These are phyloP conservation scores for Boletus smithii DNA, from an alignment of 1,284 basidiomycete species.

Conservation along the genomic window DNA sequence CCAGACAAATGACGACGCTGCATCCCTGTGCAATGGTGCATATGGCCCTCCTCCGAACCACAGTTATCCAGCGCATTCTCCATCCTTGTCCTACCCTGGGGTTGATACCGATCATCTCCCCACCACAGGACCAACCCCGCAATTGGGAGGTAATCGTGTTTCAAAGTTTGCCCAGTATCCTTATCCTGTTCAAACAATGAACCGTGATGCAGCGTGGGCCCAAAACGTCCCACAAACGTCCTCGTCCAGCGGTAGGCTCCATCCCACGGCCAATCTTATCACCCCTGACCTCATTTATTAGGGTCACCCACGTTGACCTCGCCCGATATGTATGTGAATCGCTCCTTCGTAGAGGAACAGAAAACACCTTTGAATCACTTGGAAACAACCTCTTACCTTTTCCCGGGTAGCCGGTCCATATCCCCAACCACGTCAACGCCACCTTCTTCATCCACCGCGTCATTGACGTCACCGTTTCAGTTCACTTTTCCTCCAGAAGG, in stretches of 20 bases:
- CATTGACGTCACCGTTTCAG: conserved; percentile 61
- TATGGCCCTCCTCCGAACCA: conserved; percentile 38
- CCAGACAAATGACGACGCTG: conserved; percentile 44
- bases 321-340: conserved; percentile 53
- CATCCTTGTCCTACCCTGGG: conserved; percentile 45
- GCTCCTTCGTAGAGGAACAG: conserved; percentile 59
- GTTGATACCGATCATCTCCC: conserved; percentile 41
- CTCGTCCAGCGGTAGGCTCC: conserved; percentile 43
- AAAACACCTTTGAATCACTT: conserved; percentile 54
- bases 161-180: conserved; percentile 55
- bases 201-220: conserved; percentile 54
- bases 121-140: conserved; percentile 36
- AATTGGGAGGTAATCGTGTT: conserved; percentile 39
- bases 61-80: conserved; percentile 44
- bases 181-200: conserved; percentile 48
- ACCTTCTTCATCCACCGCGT: conserved; percentile 60
- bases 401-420: conserved; percentile 64
- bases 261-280: conserved; percentile 44
- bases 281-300: conserved; percentile 49
- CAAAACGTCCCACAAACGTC: conserved; percentile 42
- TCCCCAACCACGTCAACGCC: conserved; percentile 68
- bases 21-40: conserved; percentile 42
- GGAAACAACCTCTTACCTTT: conserved; percentile 60
- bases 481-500: conserved; percentile 58
- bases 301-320: conserved; percentile 60